Base-by-base conservation (phyloP, 768 basidiomycete genomes). In the Paxillus rubicundulus region DNA sequence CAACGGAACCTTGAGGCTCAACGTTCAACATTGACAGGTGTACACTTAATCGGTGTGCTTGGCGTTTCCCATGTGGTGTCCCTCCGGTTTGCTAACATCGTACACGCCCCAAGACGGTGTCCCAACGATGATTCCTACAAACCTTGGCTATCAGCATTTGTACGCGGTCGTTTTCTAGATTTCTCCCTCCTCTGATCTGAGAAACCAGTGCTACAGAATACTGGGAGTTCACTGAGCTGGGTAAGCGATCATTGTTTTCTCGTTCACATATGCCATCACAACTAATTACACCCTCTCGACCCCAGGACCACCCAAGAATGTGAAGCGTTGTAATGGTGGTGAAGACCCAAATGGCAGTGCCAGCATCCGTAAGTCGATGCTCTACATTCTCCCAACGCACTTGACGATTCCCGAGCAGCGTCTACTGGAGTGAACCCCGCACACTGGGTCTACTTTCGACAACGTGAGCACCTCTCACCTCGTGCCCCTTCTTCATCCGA, bases 311-410 rank as follows among this genome's bases (percentile, higher is more conserved):
- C 60, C 71, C 1, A 64, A 65, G 34, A 76, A 73, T 38, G 71
- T 74, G 38, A 74, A 66, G 45, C 72, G 71, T 45, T 79, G 77
- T 50, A 59, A 65, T 13, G 74, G 73, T 17, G 68, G 71, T 2
- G 81, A 82, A 55, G 77, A 82, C 47, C 71, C 74, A 9, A 48
- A 68, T 9, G 81, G 80, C 42, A 80, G 80, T 53, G 70, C 67
- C 28, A 79, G 71, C 5, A 75, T 80, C 43, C 68, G 79, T 81
- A 59, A 59, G 72, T 50, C 9, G 20, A 37, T 51, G 5, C 5
- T 36, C 9, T 18, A 12, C 40, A 21, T 24, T 14, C 9, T 9
- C 44, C 44, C 40, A 32, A 5, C 32, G 9, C 38, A 18, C 16
- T 42, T 39, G n/a, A 53, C 38, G 10, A 13, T 37, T 24, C 33